Evolutionary conservation across 345 rosid genomes (phyloP).

Genomic region (Combretum micranthum): DNA sequence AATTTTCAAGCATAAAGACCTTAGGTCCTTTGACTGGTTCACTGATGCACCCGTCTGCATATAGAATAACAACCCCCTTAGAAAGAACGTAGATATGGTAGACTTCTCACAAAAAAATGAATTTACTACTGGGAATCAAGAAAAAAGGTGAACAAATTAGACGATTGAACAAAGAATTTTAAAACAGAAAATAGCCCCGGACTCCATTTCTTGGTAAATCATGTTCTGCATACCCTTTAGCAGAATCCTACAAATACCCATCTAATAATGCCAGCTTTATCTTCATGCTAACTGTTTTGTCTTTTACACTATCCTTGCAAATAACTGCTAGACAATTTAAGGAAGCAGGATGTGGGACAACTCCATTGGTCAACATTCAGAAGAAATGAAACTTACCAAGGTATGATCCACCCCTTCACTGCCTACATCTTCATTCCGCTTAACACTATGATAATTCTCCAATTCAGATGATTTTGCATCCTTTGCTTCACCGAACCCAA

Average conservation of each 20-base stretch:
- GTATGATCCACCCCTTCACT: constrained; percentile 20
- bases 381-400: constrained; percentile 33
- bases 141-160: too few relatives aligned
- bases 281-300: too few relatives aligned
- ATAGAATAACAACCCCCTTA: constrained; percentile 10
- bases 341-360: too few relatives aligned
- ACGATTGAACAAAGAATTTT: too few relatives aligned
- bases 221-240: too few relatives aligned
- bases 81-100: too few relatives aligned
- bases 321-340: too few relatives aligned
- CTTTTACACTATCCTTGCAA: too few relatives aligned
- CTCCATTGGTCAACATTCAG: not conserved
- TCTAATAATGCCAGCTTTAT: too few relatives aligned
- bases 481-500: constrained; percentile 33
- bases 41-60: constrained; percentile 42
- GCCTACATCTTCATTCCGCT: constrained; percentile 21
- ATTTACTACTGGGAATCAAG: not conserved
- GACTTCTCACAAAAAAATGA: not conserved
- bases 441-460: constrained; percentile 10
- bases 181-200: too few relatives aligned
- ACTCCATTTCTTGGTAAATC: too few relatives aligned
- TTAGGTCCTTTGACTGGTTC: constrained; percentile 67
- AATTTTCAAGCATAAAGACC: constrained; percentile 76
- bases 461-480: constrained; percentile 23
- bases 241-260: too few relatives aligned